Percentiles rank a stretch among this genome's conserved stretches.
Evolutionary conservation across 768 basidiomycete species (phyloP).

Genomic region (Pholiota conissans): DNA sequence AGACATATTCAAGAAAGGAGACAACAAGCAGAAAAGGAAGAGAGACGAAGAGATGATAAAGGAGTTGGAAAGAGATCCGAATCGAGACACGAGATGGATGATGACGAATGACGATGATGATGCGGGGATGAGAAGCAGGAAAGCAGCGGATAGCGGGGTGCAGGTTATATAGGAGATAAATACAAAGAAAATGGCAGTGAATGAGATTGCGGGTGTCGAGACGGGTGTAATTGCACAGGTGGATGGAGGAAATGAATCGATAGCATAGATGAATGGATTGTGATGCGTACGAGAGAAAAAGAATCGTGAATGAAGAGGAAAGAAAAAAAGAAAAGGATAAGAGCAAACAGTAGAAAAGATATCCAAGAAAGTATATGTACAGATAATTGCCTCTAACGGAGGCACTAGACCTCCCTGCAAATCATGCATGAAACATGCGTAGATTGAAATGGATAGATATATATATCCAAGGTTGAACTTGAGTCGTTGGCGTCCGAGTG

Average conservation of each 20-base stretch:
- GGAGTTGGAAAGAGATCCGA: no score
- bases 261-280: neutral
- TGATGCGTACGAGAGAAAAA: neutral
- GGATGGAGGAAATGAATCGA: neutral
- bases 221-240: neutral
- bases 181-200: neutral
- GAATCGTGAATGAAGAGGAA: neutral
- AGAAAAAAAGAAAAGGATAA: neutral
- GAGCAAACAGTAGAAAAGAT: neutral
- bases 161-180: constrained; percentile 5
- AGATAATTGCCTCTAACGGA: neutral
- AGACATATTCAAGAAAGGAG: neutral
- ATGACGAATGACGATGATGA: neutral
- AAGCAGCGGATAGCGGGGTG: neutral
- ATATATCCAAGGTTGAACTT: neutral
- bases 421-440: neutral
- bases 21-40: neutral
- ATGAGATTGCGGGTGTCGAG: neutral
- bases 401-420: neutral
- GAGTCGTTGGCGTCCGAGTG: neutral
- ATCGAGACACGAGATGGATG: no score
- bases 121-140: neutral
- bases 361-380: neutral
- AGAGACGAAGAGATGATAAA: neutral
- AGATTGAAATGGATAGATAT: neutral